phyloP scores from a whole-genome alignment of 352 stramenopile species.

The Pythium plurisporium region DNA sequence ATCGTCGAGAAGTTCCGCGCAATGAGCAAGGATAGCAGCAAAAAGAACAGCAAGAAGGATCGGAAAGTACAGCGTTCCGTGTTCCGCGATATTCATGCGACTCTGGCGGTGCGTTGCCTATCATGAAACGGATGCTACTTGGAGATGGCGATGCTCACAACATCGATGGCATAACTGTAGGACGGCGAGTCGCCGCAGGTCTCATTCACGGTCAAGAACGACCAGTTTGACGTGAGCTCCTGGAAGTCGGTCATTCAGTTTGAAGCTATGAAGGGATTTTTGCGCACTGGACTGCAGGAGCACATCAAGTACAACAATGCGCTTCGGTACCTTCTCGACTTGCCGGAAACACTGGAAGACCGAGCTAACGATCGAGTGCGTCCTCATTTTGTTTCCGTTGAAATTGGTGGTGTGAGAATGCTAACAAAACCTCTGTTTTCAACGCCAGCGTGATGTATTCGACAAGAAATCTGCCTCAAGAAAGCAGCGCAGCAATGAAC shows the following conservation, averaged over 20 bases:
- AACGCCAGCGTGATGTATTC: constrained; percentile 61
- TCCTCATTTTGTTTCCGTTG: too few species aligned
- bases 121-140: too few species aligned
- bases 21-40: constrained; percentile 88
- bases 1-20: constrained; percentile 63
- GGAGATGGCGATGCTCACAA: too few species aligned
- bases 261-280: constrained; percentile 70
- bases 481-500: constrained; percentile 78
- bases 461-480: constrained; percentile 73
- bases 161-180: too few species aligned
- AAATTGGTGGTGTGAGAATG: background rate
- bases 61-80: constrained; percentile 80
- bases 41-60: constrained; percentile 89
- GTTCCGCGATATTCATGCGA: constrained; percentile 81
- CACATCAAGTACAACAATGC: constrained; percentile 89
- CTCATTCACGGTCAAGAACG: constrained; percentile 71
- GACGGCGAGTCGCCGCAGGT: constrained; percentile 76
- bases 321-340: constrained; percentile 65
- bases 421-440: background rate
- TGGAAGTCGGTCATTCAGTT: constrained; percentile 84
- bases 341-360: constrained; percentile 76
- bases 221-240: constrained; percentile 66
- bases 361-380: constrained; percentile 64
- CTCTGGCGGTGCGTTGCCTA: constrained; percentile 66
- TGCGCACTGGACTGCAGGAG: constrained; percentile 70